Conservation (phyloP, 768 basidiomycete species). For the Auricularia heimuer region DNA sequence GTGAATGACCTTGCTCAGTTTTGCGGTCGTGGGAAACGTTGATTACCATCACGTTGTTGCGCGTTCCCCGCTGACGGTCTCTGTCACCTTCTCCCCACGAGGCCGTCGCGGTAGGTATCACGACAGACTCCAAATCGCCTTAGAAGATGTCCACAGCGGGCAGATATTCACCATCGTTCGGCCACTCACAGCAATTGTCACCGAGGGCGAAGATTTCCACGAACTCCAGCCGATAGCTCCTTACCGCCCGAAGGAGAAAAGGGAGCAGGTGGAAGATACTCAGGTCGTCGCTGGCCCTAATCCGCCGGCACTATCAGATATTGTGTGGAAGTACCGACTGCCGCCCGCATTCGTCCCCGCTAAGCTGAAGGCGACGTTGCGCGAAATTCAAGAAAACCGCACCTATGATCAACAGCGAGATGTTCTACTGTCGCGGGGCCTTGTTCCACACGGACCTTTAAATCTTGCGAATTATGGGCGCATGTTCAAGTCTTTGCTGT, state of each 20-base stretch:
- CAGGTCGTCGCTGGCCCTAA: conserved; percentile 30
- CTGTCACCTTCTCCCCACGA: neutral
- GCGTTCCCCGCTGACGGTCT: neutral
- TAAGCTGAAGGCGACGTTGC: conserved; percentile 21
- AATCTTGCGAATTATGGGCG: conserved; percentile 30
- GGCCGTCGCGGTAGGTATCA: conserved; percentile 29
- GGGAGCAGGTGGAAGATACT: conserved; percentile 1
- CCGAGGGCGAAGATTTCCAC: conserved; percentile 39
- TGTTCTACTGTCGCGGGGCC: conserved; percentile 16
- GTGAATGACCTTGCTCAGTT: neutral
- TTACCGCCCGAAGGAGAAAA: conserved; percentile 24
- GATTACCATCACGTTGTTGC: too few species aligned
- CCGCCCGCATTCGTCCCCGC: conserved; percentile 31
- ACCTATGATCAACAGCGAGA: conserved; percentile 11
- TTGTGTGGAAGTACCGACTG: conserved; percentile 33
- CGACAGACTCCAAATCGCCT: conserved; percentile 39
- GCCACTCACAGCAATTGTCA: conserved; percentile 35
- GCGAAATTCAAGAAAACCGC: conserved; percentile 9
- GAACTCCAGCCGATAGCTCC: conserved; percentile 35
- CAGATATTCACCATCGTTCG: conserved; percentile 40
- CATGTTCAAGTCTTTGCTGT: conserved; percentile 37
- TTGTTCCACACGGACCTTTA: conserved; percentile 27
- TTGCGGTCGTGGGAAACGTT: too few species aligned
- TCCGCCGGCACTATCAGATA: conserved; percentile 31
- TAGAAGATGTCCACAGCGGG: conserved; percentile 25